These are phyloP conservation scores for Prunella vulgaris DNA, from an alignment of 257 asterid genomes.

Conservation along the genomic window DNA sequence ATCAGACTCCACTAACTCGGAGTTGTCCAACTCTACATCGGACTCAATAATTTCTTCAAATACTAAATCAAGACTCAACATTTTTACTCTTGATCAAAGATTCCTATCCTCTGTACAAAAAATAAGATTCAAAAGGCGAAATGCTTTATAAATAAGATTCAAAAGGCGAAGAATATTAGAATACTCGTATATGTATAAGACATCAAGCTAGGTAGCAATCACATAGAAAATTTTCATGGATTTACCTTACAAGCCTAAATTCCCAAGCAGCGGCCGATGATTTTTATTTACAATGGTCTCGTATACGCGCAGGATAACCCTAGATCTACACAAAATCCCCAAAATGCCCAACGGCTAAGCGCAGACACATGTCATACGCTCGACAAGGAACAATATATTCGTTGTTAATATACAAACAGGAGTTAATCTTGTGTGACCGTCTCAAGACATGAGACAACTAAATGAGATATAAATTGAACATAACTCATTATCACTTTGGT, in stretches of 20 bases:
- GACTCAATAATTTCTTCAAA: conserved; percentile 55
- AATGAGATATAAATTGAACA: no score
- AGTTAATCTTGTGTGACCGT: no score
- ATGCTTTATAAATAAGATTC: neutral
- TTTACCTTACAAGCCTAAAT: conserved; percentile 8
- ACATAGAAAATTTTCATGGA: neutral
- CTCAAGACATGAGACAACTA: no score
- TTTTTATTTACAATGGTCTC: neutral
- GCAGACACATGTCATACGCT: conserved; percentile 9
- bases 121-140: neutral
- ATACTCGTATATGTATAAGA: neutral
- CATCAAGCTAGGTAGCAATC: neutral
- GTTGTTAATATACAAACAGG: neutral
- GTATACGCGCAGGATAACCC: conserved; percentile 11
- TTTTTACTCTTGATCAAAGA: conserved; percentile 20
- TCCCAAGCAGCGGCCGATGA: conserved; percentile 7
- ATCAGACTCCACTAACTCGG: conserved; percentile 56
- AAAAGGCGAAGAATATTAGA: neutral
- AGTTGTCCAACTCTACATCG: conserved; percentile 53
- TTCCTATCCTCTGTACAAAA: neutral
- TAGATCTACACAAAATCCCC: conserved; percentile 3
- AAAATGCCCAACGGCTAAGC: conserved; percentile 8
- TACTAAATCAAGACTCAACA: conserved; percentile 3
- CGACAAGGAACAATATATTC: neutral
- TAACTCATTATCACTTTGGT: no score